Evolutionary conservation across 2,329 filamentous ascomycete species (phyloP), one percentile per base, ranked within the genome.

Genomic region (Gaeumannomyces tritici): DNA sequence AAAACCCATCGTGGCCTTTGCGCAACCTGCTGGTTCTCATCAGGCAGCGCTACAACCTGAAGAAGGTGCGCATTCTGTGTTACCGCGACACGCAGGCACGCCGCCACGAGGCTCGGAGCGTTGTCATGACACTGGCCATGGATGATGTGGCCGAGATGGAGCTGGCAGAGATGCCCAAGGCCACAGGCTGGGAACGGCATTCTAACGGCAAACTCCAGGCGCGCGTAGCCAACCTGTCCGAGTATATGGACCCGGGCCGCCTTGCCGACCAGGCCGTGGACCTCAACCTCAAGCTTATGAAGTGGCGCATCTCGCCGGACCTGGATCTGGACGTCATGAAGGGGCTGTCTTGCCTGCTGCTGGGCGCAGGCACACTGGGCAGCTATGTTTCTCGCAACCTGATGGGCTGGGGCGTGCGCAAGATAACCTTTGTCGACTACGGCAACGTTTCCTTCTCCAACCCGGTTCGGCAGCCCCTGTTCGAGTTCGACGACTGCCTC

Each of bases 231-330:
- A 91, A 96, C 69, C 80, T 99, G 11, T 89, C 89, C 26, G 91
- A 95, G 69, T 96, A 96, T 69, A 93, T 99, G 89, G 93, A 99
- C 71, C 93, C 95, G 8, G 80, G 83, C 42, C 87, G 88, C 70
- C 80, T 98, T 24, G 95, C 95, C 27, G 93, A 98, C 71, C 92
- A 96, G 72, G 92, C 93, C 0, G 93, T 98, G 12, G 95, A 99
- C 70, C 82, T 99, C 63, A 99, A 99, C 70, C 80, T 98, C 64
- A 98, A 98, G 76, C 82, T 99, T 63, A 99, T 99, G 88, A 99
- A 97, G 77, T 99, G 95, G 95, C 88, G 95, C 54, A 91, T 99
- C 69, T 91, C 92, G 9, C 95, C 95, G 0, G 87, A 88, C 60
- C 83, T 99, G 55, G 84, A 98, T 71, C 83, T 99, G 12, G 92